Percentiles rank a stretch among this genome's conserved stretches.
Conservation (phyloP, 176 grass and related monocot species). For the Juncus inflexus region DNA sequence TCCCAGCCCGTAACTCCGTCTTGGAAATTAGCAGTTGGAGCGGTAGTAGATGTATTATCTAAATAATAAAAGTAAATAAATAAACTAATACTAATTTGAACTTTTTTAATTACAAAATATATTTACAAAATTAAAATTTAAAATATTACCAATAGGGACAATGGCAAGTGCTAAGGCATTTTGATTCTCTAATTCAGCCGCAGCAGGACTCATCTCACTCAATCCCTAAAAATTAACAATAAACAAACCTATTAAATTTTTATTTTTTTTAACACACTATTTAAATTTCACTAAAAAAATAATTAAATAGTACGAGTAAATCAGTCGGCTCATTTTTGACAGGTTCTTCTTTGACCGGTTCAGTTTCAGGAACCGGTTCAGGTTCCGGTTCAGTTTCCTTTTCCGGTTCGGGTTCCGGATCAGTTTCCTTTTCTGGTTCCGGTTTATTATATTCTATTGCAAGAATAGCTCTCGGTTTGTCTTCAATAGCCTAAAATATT, state of each 20-base stretch:
- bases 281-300: not conserved
- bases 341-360: slow-evolving; percentile 1
- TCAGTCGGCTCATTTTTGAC: slow-evolving; percentile 36
- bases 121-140: not conserved
- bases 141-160: slow-evolving; percentile 59
- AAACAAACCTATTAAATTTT: too few species aligned
- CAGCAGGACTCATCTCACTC: slow-evolving; percentile 38
- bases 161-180: slow-evolving; percentile 64
- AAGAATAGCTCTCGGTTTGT: slow-evolving; percentile 41
- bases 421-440: slow-evolving; percentile 38
- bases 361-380: slow-evolving; percentile 34
- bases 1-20: slow-evolving; percentile 77
- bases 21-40: slow-evolving; percentile 42
- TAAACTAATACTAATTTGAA: slow-evolving; percentile 6
- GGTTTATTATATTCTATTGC: slow-evolving; percentile 71
- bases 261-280: too few species aligned
- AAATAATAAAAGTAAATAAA: slow-evolving; percentile 12
- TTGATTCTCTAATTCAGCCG: slow-evolving; percentile 52
- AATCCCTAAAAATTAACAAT: slow-evolving; percentile 42
- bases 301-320: slow-evolving; percentile 63
- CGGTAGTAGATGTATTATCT: slow-evolving; percentile 49
- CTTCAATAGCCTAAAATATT: slow-evolving; percentile 33
- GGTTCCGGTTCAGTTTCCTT: slow-evolving; percentile 43
- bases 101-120: not conserved
- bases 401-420: slow-evolving; percentile 31